Evolutionary conservation across 139 green algal species (phyloP).

Genomic region (Coelastrella sp.): DNA sequence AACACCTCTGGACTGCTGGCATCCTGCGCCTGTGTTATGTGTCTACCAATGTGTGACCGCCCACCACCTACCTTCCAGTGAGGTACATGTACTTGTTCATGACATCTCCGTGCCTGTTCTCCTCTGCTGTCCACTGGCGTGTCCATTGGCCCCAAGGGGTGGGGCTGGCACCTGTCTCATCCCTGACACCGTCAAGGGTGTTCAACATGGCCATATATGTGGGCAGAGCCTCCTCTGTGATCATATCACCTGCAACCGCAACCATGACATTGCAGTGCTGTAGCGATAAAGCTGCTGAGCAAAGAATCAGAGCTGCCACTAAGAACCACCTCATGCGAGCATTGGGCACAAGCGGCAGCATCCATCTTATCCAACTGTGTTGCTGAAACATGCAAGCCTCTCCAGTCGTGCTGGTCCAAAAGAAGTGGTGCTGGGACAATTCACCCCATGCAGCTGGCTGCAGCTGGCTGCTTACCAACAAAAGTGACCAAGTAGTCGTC

Average conservation of each 20-base stretch:
- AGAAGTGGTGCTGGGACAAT: too few species aligned
- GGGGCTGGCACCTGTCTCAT: conserved; percentile 89
- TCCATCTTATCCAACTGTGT: background rate
- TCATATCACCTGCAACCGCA: conserved; percentile 82
- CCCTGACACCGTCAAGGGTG: conserved; percentile 95
- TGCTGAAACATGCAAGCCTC: too few species aligned
- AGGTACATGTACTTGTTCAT: conserved; percentile 99
- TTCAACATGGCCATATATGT: conserved; percentile 99
- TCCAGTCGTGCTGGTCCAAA: too few species aligned
- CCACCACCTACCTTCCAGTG: conserved; percentile 52
- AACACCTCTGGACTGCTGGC: background rate
- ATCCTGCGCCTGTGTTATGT: background rate
- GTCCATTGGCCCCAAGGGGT: conserved; percentile 93
- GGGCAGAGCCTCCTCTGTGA: conserved; percentile 99
- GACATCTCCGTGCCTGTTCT: conserved; percentile 99
- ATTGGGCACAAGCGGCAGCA: background rate
- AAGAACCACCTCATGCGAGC: background rate
- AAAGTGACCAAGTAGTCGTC: conserved; percentile 97
- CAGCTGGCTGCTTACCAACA: conserved; percentile 67
- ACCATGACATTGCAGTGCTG: background rate
- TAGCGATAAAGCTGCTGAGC: background rate
- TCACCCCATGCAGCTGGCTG: too few species aligned
- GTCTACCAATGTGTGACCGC: background rate
- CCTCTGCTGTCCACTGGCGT: conserved; percentile 93
- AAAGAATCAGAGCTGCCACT: background rate